Conservation (phyloP, 441 rosid species). For the Mallotus repandus region DNA sequence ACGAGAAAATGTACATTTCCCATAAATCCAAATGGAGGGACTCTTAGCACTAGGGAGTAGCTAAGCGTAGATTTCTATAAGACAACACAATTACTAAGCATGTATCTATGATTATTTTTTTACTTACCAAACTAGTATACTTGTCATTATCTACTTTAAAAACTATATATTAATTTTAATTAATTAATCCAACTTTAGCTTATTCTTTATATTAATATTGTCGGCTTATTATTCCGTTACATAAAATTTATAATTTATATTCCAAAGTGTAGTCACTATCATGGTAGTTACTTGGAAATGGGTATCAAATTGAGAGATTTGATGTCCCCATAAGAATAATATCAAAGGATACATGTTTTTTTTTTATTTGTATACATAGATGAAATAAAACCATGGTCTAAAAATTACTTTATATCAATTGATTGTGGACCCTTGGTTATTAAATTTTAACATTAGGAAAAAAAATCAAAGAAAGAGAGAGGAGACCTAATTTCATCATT, state of each 20-base stretch:
- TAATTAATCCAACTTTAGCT: background rate
- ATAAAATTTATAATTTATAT: background rate
- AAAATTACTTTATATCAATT: background rate
- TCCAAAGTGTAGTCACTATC: slow-evolving; percentile 15
- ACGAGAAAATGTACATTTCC: slow-evolving; percentile 28
- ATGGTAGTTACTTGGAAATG: slow-evolving; percentile 17
- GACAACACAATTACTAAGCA: background rate
- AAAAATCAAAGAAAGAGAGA: background rate
- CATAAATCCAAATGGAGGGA: slow-evolving; percentile 28
- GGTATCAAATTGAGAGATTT: slow-evolving; percentile 16
- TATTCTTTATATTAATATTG: background rate
- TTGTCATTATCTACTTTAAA: slow-evolving; percentile 4
- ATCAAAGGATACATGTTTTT: background rate
- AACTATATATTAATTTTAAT: too few species aligned
- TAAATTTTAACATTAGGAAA: background rate
- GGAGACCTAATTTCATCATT: slow-evolving; percentile 1
- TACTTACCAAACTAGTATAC: background rate
- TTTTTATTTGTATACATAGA: too few species aligned
- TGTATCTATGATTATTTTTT: background rate
- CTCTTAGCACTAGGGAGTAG: slow-evolving; percentile 19
- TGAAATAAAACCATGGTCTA: background rate
- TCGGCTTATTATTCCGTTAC: slow-evolving; percentile 11
- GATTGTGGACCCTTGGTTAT: background rate
- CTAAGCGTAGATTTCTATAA: slow-evolving; percentile 1
- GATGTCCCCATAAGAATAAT: slow-evolving; percentile 4